phyloP scores from a whole-genome alignment of 169 alveolate genomes.

The Ichthyophthirius multifiliis region DNA sequence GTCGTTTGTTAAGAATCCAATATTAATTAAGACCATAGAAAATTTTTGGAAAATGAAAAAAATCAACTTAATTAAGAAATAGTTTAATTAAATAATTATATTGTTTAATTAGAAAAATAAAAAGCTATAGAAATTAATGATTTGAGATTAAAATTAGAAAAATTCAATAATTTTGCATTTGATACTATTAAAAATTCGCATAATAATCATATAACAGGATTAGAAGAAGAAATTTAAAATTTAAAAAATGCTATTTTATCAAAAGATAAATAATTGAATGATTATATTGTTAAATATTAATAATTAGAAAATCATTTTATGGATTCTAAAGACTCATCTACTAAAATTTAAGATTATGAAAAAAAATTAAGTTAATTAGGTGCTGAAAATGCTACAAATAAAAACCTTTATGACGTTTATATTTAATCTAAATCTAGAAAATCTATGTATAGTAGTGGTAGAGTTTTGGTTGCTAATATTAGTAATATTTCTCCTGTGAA shows the following conservation, averaged over 20 bases:
- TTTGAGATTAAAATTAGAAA: constrained; percentile 34
- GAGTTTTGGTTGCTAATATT: neutral
- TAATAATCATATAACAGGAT: constrained; percentile 13
- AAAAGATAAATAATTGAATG: neutral
- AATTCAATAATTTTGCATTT: constrained; percentile 15
- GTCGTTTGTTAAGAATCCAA: constrained; percentile 17
- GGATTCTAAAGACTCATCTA: neutral
- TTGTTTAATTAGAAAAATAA: constrained; percentile 15
- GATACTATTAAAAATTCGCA: constrained; percentile 27
- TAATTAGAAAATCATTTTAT: neutral
- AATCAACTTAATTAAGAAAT: constrained; percentile 25
- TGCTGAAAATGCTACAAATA: constrained; percentile 9
- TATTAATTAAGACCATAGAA: constrained; percentile 15
- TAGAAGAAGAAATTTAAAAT: constrained; percentile 27
- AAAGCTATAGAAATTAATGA: constrained; percentile 35
- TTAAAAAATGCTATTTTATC: neutral
- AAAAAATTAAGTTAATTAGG: neutral
- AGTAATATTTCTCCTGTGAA: no score
- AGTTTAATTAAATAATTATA: constrained; percentile 11
- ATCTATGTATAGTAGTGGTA: neutral
- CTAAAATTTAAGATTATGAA: neutral
- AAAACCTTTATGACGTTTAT: constrained; percentile 15
- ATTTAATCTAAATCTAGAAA: constrained; percentile 7
- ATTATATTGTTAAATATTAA: neutral
- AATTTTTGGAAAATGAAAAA: neutral